phyloP scores from a whole-genome alignment of 495 filamentous ascomycete species.

The Penicillium verhagenii region DNA sequence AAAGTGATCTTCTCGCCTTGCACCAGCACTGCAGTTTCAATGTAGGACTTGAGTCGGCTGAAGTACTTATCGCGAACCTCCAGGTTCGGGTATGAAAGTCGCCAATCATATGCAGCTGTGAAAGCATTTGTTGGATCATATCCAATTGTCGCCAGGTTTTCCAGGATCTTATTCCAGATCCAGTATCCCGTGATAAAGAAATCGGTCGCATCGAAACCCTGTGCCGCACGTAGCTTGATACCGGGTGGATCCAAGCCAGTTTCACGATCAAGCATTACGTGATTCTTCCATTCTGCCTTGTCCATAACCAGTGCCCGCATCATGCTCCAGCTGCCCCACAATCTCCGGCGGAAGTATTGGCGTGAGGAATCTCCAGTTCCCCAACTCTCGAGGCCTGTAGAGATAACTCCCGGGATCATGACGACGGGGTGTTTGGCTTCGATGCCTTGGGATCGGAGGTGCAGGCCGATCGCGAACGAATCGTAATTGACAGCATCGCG shows the following conservation, averaged over 20 bases:
- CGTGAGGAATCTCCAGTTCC: slow-evolving; percentile 77
- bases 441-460: slow-evolving; percentile 79
- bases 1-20: slow-evolving; percentile 77
- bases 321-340: slow-evolving; percentile 99
- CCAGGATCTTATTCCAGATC: slow-evolving; percentile 99
- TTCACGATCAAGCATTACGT: slow-evolving; percentile 91
- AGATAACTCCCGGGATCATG: slow-evolving; percentile 97
- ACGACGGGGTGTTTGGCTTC: slow-evolving; percentile 84
- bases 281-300: slow-evolving; percentile 90
- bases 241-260: slow-evolving; percentile 91
- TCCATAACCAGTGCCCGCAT: slow-evolving; percentile 91
- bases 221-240: slow-evolving; percentile 89
- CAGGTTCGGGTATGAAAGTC: slow-evolving; percentile 86
- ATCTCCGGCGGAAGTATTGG: slow-evolving; percentile 85
- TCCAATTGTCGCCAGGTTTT: slow-evolving; percentile 91
- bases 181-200: slow-evolving; percentile 84
- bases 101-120: slow-evolving; percentile 96
- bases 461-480: slow-evolving; percentile 84
- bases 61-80: slow-evolving; percentile 93
- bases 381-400: slow-evolving; percentile 95
- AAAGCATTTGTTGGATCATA: slow-evolving; percentile 96
- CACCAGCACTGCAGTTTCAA: slow-evolving; percentile 73
- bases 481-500: slow-evolving; percentile 87
- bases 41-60: slow-evolving; percentile 80
- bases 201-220: slow-evolving; percentile 98